Evolutionary conservation across 192 early-diverging fungal genomes (phyloP).

Genomic region (Linderina pennispora): DNA sequence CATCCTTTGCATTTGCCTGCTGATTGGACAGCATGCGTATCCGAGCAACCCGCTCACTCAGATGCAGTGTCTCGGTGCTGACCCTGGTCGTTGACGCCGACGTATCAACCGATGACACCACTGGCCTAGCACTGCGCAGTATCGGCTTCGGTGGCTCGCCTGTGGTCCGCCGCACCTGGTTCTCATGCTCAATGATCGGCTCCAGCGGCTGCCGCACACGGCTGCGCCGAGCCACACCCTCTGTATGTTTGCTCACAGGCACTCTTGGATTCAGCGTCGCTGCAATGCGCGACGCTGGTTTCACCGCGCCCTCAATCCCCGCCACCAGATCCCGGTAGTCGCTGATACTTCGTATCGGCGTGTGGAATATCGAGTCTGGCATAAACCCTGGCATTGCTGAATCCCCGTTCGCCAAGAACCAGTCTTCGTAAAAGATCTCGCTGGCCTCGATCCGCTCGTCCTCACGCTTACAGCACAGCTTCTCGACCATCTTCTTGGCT

Average conservation of each 20-base stretch:
- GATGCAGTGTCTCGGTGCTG: no score
- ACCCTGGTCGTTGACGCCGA: no score
- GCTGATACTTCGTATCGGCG: constrained; percentile 28
- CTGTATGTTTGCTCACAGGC: background rate
- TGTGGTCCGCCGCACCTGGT: no score
- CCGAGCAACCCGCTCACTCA: no score
- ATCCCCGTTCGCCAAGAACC: constrained; percentile 21
- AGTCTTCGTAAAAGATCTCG: constrained; percentile 24
- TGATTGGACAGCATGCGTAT: no score
- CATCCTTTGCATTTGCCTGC: no score
- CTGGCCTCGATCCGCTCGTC: constrained; percentile 33
- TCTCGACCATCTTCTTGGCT: constrained; percentile 61
- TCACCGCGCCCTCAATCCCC: no score
- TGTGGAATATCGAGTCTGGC: constrained; percentile 35
- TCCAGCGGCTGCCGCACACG: constrained; percentile 18
- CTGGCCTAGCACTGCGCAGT: no score
- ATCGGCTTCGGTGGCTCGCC: no score
- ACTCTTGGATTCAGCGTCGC: background rate
- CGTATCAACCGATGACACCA: no score
- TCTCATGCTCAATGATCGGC: constrained; percentile 21
- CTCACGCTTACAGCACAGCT: constrained; percentile 64
- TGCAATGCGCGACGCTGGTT: no score
- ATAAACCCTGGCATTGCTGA: constrained; percentile 14
- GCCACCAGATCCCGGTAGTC: constrained; percentile 32
- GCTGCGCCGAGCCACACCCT: background rate